Conservation (phyloP, 139 green algal species). For the Bryopsis sp. region DNA sequence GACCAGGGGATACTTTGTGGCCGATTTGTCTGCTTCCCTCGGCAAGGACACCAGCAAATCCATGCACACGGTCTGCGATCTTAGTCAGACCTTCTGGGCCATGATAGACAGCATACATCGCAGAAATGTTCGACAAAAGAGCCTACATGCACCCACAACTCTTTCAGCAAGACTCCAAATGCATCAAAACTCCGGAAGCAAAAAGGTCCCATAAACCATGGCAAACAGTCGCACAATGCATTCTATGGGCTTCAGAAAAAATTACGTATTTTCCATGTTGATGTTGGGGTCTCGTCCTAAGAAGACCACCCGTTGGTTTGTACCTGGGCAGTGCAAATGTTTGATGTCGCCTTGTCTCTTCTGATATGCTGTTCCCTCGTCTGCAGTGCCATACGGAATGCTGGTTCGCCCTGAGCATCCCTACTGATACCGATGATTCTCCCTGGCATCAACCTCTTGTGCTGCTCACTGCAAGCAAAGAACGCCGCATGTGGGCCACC, state of each 20-base stretch:
- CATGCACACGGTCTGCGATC: conserved; percentile 80
- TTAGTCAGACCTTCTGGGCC: conserved; percentile 84
- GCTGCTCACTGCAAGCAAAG: conserved; percentile 82
- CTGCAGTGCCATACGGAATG: conserved; percentile 93
- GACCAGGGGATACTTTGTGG: conserved; percentile 26
- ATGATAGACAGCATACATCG: conserved; percentile 97
- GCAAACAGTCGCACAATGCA: too few species aligned
- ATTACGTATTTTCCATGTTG: too few species aligned
- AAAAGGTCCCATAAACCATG: too few species aligned
- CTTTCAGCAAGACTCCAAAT: conserved; percentile 8
- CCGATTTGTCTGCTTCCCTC: conserved; percentile 74
- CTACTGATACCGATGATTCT: conserved; percentile 92
- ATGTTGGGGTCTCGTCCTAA: too few species aligned
- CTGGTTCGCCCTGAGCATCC: conserved; percentile 75
- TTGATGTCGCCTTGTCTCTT: conserved; percentile 98
- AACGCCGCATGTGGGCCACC: conserved; percentile 97
- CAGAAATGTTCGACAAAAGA: conserved; percentile 96
- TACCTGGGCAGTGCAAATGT: conserved; percentile 97
- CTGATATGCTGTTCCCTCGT: conserved; percentile 99
- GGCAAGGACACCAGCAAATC: conserved; percentile 75
- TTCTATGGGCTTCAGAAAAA: too few species aligned
- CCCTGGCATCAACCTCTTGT: conserved; percentile 91
- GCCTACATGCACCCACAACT: conserved; percentile 49
- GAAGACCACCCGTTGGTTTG: too few species aligned
- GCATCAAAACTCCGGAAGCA: too few species aligned